Evolutionary conservation across 2,329 filamentous ascomycete genomes (phyloP).

Genomic region (Claviceps fusiformis): DNA sequence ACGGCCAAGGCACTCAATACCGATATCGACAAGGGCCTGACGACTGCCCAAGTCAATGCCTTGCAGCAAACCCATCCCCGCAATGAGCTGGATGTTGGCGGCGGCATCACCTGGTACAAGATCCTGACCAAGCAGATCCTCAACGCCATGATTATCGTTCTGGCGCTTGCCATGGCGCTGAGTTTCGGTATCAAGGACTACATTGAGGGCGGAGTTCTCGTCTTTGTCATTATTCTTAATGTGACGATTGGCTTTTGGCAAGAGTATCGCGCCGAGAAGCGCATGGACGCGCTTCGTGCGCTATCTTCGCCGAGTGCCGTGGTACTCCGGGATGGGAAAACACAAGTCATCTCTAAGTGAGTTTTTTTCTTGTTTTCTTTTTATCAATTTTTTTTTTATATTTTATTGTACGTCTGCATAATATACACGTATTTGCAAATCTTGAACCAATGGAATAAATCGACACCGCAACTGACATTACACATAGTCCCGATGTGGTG

Average conservation of each 20-base stretch:
- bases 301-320: slow-evolving; percentile 49
- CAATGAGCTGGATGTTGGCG: slow-evolving; percentile 59
- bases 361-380: slow-evolving; percentile 12
- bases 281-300: slow-evolving; percentile 50
- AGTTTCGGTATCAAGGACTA: slow-evolving; percentile 54
- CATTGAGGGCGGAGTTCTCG: slow-evolving; percentile 54
- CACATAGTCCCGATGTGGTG: slow-evolving; percentile 44
- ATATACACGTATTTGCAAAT: neutral
- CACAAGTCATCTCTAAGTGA: slow-evolving; percentile 43
- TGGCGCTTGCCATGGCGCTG: slow-evolving; percentile 63
- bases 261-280: slow-evolving; percentile 51
- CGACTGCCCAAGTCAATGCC: slow-evolving; percentile 41
- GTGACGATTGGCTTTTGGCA: slow-evolving; percentile 55
- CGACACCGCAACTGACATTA: neutral
- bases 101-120: slow-evolving; percentile 55
- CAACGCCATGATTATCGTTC: slow-evolving; percentile 67
- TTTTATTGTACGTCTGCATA: no score
- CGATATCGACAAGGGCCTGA: slow-evolving; percentile 54
- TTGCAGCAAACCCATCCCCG: slow-evolving; percentile 46
- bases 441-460: neutral
- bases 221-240: slow-evolving; percentile 55
- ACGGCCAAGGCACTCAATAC: slow-evolving; percentile 50
- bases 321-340: slow-evolving; percentile 46
- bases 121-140: slow-evolving; percentile 60
- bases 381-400: no score